Evolutionary conservation across 2,329 filamentous ascomycete species (phyloP).

Genomic region (Aspergillus viridinutans): DNA sequence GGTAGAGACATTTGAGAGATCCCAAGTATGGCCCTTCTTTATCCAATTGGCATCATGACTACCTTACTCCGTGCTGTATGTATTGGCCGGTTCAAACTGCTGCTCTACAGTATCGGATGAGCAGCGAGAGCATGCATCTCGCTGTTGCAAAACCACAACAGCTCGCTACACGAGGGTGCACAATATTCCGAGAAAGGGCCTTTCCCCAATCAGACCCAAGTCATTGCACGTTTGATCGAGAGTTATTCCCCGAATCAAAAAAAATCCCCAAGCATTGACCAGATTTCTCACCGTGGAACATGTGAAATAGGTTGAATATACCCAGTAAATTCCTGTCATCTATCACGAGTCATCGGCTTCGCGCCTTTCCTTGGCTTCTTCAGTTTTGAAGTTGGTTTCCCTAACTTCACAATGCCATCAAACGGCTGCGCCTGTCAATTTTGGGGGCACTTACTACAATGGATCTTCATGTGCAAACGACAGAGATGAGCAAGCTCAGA

Average conservation of each 20-base stretch:
- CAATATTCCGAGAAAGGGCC: constrained; percentile 17
- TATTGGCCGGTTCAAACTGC: neutral
- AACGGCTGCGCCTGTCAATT: no score
- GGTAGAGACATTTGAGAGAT: no score
- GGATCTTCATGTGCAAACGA: no score
- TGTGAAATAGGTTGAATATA: neutral
- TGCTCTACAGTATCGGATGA: neutral
- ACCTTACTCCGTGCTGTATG: neutral
- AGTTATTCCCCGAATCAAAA: neutral
- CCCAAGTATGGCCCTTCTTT: neutral
- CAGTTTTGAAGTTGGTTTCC: no score
- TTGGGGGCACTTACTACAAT: no score
- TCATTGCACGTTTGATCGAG: neutral
- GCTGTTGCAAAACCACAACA: neutral
- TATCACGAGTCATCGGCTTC: neutral
- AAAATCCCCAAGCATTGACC: neutral
- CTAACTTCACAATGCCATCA: no score
- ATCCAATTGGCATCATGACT: neutral
- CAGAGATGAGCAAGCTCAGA: no score
- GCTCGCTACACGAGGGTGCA: constrained; percentile 5
- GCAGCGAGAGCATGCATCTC: neutral
- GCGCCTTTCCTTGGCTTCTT: no score
- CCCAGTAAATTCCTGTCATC: neutral
- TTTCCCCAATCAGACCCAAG: constrained; percentile 2
- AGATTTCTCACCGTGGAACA: neutral